Base-by-base conservation (phyloP, 2,329 filamentous ascomycete species). In the Diaporthe sp. region DNA sequence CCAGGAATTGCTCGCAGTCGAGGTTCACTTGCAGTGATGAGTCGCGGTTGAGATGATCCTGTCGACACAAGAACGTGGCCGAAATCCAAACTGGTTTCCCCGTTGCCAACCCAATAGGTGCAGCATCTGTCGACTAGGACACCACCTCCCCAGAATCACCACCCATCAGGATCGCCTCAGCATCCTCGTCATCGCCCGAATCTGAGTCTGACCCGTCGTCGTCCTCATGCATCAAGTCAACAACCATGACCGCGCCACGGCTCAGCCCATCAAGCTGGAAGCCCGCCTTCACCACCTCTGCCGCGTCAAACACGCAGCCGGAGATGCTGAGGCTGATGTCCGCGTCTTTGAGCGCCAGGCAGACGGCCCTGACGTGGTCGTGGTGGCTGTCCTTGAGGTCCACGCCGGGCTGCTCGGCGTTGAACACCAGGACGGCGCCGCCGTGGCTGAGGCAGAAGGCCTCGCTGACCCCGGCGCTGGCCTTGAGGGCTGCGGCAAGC, bases 211-310 rank as follows among this genome's bases (percentile, higher is more conserved):
- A 75, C 8, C 76, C 75, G 0, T 79, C 76, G 8, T 79, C 77
- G 1, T 77, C 78, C 6, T 65, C 75, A 20, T 49, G 71, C 77
- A 80, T 78, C 47, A 80, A 28, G 58, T 80, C 79, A 42, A 80
- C 76, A 1, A 79, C 78, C 53, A 80, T 51, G 3, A 80, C 73
- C 2, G 78, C 75, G 6, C 77, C 78, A 3, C 78, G 77, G 57
- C 75, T 79, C 61, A 80, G 25, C 22, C 39, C 61, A 44, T 80
- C 79, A n/a, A 79, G 71, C 60, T 80, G 79, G 34, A 80, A 80
- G 0, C 79, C 79, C 3, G 79, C 78, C 63, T 77, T 72, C 44
- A 78, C 31, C n/a, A 76, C 70, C 15, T 71, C 74, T 1, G 57
- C 6, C 3, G 77, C 61, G 5, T 80, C 79, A 25, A 79, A 79